Conservation (phyloP, 176 grass and related monocot species). For the Neostapfia colusana region DNA sequence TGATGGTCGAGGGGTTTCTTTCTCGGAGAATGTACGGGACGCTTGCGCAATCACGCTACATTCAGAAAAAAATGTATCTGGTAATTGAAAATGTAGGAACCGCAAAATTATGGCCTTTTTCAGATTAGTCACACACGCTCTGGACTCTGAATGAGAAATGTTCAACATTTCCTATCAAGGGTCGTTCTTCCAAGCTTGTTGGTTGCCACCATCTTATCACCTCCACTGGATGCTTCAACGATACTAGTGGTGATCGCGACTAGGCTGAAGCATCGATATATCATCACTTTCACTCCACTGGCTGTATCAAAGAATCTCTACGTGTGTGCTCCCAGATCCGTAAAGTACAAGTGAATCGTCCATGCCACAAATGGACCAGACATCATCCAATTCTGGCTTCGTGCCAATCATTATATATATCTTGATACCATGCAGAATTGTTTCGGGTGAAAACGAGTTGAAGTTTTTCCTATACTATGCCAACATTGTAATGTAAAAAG, state of each 20-base stretch:
- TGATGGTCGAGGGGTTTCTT: too few species aligned
- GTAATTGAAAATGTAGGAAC: neutral
- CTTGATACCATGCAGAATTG: neutral
- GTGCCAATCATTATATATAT: too few species aligned
- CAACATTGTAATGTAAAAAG: too few species aligned
- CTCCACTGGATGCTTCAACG: neutral
- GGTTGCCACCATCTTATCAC: neutral
- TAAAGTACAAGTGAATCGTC: neutral
- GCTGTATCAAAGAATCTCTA: neutral
- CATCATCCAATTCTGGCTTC: neutral
- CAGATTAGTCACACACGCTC: neutral
- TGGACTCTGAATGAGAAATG: neutral
- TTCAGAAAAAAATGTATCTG: neutral
- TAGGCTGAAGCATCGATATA: too few species aligned
- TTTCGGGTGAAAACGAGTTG: neutral
- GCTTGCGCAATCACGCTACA: neutral
- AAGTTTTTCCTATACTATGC: neutral
- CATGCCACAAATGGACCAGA: neutral
- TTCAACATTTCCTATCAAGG: neutral
- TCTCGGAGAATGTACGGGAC: too few species aligned
- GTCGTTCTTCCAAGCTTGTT: neutral
- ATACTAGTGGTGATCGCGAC: too few species aligned
- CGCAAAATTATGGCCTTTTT: neutral
- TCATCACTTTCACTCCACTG: too few species aligned
- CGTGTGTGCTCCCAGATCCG: neutral